These are phyloP conservation scores for Symbiodinium pilosum DNA, from an alignment of 73 alveolate genomes.

Conservation along the genomic window DNA sequence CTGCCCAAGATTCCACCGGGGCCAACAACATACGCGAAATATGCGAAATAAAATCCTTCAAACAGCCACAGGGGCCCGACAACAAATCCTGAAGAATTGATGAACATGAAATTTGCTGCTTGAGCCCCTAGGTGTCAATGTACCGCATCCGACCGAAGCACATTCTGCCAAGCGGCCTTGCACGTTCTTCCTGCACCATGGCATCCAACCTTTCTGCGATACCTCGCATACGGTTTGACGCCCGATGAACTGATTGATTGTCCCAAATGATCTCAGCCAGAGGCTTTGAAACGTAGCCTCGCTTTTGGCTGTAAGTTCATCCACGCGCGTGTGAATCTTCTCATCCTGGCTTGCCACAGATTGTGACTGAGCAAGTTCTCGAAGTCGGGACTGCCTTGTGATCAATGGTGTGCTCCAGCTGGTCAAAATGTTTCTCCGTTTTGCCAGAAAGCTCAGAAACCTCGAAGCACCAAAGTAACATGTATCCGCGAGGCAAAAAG, in stretches of 20 bases:
- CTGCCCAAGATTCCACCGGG: too few species aligned
- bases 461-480: too few species aligned
- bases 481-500: too few species aligned
- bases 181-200: slow-evolving; percentile 84
- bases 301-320: slow-evolving; percentile 68
- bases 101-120: too few species aligned
- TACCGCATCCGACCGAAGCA: too few species aligned
- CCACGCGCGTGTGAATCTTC: slow-evolving; percentile 81
- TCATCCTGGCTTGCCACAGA: slow-evolving; percentile 20
- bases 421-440: slow-evolving; percentile 83
- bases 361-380: too few species aligned
- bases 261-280: not conserved
- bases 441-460: slow-evolving; percentile 40
- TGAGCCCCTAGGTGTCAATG: too few species aligned
- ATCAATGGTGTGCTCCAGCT: slow-evolving; percentile 72
- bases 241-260: not conserved
- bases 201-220: slow-evolving; percentile 77
- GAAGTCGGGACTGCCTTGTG: slow-evolving; percentile 88
- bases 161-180: slow-evolving; percentile 23
- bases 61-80: too few species aligned
- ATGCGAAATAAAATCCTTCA: too few species aligned
- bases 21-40: too few species aligned
- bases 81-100: too few species aligned
- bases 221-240: not conserved
- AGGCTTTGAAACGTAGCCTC: slow-evolving; percentile 74